These are phyloP conservation scores for Ilyonectria mors-panacis DNA, from an alignment of 2,329 filamentous ascomycete genomes.

Conservation along the genomic window DNA sequence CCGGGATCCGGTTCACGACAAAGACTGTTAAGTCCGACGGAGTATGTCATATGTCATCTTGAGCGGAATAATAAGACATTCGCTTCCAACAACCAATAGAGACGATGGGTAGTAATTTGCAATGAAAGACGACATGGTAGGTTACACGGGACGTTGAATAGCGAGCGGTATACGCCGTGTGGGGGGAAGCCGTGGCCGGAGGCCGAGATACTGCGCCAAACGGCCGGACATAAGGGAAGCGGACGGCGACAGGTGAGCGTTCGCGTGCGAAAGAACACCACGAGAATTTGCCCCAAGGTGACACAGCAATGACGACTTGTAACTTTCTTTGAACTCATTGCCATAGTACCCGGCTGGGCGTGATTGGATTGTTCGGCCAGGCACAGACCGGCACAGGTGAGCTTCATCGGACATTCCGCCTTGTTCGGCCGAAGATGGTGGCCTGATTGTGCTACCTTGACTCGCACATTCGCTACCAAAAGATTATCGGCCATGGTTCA, in stretches of 20 bases:
- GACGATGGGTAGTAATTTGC: neutral
- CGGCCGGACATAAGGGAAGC: neutral
- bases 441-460: neutral
- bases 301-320: neutral
- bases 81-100: slow-evolving; percentile 5
- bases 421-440: neutral
- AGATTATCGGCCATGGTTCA: neutral
- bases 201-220: neutral
- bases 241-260: neutral
- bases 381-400: no score
- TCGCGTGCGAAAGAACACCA: neutral
- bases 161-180: neutral
- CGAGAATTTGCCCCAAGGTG: neutral
- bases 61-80: neutral
- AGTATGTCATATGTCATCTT: neutral
- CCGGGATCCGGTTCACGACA: neutral
- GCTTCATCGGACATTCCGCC: neutral
- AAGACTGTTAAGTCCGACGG: neutral
- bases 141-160: slow-evolving; percentile 11
- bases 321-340: neutral
- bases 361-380: no score
- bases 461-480: neutral
- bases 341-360: neutral
- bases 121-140: neutral
- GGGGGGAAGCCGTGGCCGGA: neutral